Evolutionary conservation across 1,139 yeast species (phyloP).

Genomic region (Taphrina deformans): DNA sequence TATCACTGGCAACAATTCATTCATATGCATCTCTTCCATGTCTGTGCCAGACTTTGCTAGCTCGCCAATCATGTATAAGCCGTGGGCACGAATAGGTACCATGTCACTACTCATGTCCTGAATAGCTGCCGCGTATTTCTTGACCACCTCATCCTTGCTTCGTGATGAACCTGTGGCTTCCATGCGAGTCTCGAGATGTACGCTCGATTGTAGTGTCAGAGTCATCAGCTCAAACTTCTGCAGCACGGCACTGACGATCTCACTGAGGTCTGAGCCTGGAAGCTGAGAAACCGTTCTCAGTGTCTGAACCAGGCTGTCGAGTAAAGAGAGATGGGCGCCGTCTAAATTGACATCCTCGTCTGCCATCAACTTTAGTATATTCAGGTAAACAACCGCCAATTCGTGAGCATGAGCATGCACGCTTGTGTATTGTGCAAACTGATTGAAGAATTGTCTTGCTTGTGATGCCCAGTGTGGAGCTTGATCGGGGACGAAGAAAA

Average conservation of each 20-base stretch:
- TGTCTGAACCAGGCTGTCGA: neutral
- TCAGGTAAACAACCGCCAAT: neutral
- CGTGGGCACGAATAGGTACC: conserved; percentile 85
- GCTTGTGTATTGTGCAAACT: neutral
- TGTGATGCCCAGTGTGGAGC: neutral
- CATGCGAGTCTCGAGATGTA: neutral
- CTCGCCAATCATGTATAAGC: conserved; percentile 63
- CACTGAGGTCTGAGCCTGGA: neutral
- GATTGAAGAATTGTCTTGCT: neutral
- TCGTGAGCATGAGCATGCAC: neutral
- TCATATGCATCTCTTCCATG: conserved; percentile 56
- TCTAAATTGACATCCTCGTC: neutral
- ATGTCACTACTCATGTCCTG: conserved; percentile 63
- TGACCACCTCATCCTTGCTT: conserved; percentile 48
- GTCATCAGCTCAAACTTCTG: conserved; percentile 1
- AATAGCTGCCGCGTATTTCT: conserved; percentile 41
- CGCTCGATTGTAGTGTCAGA: neutral
- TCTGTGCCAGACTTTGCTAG: conserved; percentile 49
- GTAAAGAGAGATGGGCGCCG: neutral
- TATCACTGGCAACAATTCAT: conserved; percentile 62
- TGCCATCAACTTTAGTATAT: neutral
- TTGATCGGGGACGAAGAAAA: neutral
- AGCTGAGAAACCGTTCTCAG: neutral
- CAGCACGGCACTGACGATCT: neutral
- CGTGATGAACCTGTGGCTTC: conserved; percentile 37